Evolutionary conservation across 345 rosid species (phyloP).

Genomic region (Cardamine occulta): DNA sequence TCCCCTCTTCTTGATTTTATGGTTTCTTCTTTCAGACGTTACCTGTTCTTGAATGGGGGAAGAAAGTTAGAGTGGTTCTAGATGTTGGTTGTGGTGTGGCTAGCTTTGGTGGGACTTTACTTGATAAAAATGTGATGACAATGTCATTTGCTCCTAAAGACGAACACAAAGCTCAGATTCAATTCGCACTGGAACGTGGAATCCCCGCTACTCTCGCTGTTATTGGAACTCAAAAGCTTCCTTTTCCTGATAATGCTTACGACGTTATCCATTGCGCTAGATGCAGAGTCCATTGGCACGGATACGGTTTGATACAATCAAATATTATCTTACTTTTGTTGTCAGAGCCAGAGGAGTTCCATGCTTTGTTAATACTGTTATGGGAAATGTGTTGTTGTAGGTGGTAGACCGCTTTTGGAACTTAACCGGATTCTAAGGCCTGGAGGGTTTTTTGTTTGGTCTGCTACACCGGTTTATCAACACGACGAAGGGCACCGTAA

Average conservation of each 20-base stretch:
- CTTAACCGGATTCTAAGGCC: constrained; percentile 90
- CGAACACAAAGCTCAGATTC: constrained; percentile 98
- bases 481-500: constrained; percentile 57
- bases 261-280: constrained; percentile 93
- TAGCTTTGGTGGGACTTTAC: constrained; percentile 87
- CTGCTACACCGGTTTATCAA: constrained; percentile 92
- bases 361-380: background rate
- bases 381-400: constrained; percentile 44
- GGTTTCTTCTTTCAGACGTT: constrained; percentile 50
- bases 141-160: constrained; percentile 98
- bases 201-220: constrained; percentile 86
- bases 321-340: background rate
- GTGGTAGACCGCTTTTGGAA: constrained; percentile 91
- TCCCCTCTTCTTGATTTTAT: background rate
- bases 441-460: constrained; percentile 94
- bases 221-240: constrained; percentile 78
- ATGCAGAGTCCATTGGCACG: constrained; percentile 94
- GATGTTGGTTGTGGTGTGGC: constrained; percentile 98
- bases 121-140: constrained; percentile 74
- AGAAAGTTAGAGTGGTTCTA: constrained; percentile 67
- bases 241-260: constrained; percentile 68
- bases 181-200: constrained; percentile 90
- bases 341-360: background rate
- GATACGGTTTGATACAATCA: constrained; percentile 37
- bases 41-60: constrained; percentile 72